Evolutionary conservation across 208 protist genomes (phyloP).

Genomic region (Acanthamoeba triangularis): DNA sequence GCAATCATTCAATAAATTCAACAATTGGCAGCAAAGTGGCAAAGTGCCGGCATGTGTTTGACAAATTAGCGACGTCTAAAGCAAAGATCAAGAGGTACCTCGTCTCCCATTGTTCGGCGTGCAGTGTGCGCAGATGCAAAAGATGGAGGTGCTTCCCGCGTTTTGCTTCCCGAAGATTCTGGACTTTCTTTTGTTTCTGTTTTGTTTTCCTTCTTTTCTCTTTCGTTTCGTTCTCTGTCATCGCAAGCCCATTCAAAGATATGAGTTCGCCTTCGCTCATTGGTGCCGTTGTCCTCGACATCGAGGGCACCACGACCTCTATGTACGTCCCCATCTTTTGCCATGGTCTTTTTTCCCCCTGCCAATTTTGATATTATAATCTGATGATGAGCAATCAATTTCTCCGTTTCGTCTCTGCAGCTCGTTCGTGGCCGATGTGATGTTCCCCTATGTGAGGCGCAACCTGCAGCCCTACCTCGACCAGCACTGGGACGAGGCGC

Average conservation of each 20-base stretch:
- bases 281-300: constrained; percentile 87
- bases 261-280: constrained; percentile 62
- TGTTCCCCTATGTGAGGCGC: constrained; percentile 87
- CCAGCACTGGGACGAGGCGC: constrained; percentile 49
- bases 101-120: too few relatives aligned
- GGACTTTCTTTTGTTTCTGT: background rate
- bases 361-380: background rate
- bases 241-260: background rate
- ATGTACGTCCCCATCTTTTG: constrained; percentile 73
- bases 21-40: too few relatives aligned
- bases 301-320: constrained; percentile 94
- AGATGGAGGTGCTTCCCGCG: background rate
- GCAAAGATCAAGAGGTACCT: too few relatives aligned
- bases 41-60: too few relatives aligned
- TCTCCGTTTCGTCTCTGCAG: constrained; percentile 8
- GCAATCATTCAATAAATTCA: too few relatives aligned
- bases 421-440: constrained; percentile 90
- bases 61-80: too few relatives aligned
- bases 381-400: background rate
- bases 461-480: constrained; percentile 80
- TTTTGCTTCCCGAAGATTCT: background rate
- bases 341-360: background rate
- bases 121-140: too few relatives aligned
- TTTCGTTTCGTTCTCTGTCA: background rate
- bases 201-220: background rate